These are phyloP conservation scores for Hypholoma sublateritium DNA, from an alignment of 768 basidiomycete genomes.

Conservation along the genomic window DNA sequence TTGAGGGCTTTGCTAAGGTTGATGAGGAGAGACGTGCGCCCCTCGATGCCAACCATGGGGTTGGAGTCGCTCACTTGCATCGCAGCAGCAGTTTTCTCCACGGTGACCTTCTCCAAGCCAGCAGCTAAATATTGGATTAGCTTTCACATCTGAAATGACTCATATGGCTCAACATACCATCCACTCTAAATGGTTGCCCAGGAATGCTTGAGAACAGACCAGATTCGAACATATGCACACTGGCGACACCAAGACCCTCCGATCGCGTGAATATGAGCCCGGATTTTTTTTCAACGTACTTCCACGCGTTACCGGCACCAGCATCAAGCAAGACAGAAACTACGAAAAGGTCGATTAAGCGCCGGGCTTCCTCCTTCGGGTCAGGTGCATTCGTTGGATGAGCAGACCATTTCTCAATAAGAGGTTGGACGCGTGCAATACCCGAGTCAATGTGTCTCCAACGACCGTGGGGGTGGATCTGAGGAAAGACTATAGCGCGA, in stretches of 20 bases:
- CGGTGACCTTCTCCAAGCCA: constrained; percentile 65
- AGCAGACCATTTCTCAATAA: constrained; percentile 57
- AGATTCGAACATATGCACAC: constrained; percentile 81
- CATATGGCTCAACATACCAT: constrained; percentile 55
- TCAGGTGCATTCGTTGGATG: constrained; percentile 36
- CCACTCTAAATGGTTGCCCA: constrained; percentile 68
- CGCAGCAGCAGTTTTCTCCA: constrained; percentile 55
- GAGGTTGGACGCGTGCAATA: constrained; percentile 56
- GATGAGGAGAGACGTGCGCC: constrained; percentile 74
- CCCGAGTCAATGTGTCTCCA: constrained; percentile 88
- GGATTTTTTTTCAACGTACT: constrained; percentile 61
- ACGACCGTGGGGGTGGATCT: constrained; percentile 88
- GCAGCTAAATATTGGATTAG: constrained; percentile 45
- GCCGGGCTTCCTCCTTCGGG: constrained; percentile 59
- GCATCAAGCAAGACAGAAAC: constrained; percentile 94
- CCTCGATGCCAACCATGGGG: constrained; percentile 89
- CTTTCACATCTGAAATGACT: not conserved
- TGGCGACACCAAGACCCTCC: constrained; percentile 88
- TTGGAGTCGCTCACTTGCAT: constrained; percentile 82
- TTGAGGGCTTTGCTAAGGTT: constrained; percentile 74
- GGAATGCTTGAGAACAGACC: constrained; percentile 78
- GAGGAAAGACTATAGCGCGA: not conserved
- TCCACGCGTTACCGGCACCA: constrained; percentile 85
- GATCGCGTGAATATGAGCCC: constrained; percentile 60
- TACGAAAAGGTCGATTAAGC: constrained; percentile 86